Base-by-base conservation (phyloP, 148 eudicot genomes). In the Gaultheria prostrata region DNA sequence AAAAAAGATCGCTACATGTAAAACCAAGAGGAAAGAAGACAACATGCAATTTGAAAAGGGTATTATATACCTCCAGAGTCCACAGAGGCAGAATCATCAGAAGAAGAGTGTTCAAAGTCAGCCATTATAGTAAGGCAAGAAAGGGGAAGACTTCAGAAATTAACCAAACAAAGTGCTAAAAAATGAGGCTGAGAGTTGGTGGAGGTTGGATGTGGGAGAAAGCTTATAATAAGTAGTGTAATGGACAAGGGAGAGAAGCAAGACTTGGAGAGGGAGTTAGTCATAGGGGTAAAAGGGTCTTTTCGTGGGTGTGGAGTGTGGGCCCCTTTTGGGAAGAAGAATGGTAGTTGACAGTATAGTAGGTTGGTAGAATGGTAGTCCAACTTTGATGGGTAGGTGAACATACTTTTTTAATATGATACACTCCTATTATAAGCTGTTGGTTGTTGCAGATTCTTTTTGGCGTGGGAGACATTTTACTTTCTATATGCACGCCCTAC, bases 361-460 rank as follows among this genome's bases (percentile, higher is more conserved):
- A 35, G n/a, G 63, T 73, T 46, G 32, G 76, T 8, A 35, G n/a
- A 50, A 54, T 46, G 32, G 76, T 11, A 32, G 82, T 67, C 85
- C 35, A 78, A 67, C 82, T 65, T 84, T 84, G 85, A 84, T 84
- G 45, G 82, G 85, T 84, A 84, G 85, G 21, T 84, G 78, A 17
- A 65, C 48, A 8, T 51, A 20, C 49, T 72, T 49, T 39, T 39
- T 39, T 39, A 39, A 39, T 39, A 3, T 39, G 5, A 39, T 39
- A 39, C 6, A 0, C 43, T 39, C 0, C 39, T 39, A 39, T 39
- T 1, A 48, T 53, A 2, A 51, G 65, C 82, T 59, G 53, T 65
- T 80, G 3, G 82, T 80, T 45, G 57, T 1, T 30, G 28, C 20
- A 14, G 54, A 80, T 45, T 35, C 32, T 21, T 24, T 24, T 63